Base-by-base conservation (phyloP, 306 rosid species). In the Cercis canadensis region DNA sequence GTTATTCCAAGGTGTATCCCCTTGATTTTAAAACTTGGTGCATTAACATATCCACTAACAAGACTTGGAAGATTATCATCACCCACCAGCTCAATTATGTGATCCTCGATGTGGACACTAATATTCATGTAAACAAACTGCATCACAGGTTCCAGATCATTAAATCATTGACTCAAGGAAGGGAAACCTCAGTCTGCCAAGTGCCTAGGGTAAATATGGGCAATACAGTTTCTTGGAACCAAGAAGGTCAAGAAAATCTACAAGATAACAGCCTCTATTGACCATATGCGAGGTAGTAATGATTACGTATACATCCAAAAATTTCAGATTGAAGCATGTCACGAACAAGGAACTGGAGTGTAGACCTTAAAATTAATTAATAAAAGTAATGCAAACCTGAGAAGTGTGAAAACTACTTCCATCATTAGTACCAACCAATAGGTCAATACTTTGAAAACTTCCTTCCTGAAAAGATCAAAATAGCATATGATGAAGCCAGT, bases 121-220 rank as follows among this genome's bases (percentile, higher is more conserved):
- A 93, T 78, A 77, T 81, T 83, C 96, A 93, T 93, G 90, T 84
- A 82, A 40, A 83, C 82, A 78, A 76, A 85, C 98, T 93, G 97
- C 94, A 81, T 46, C 57, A 72, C 13, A 77, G 50, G 67, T 62
- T 67, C 70, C 73, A 73, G 63, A 50, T 78, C 73, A 85, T 62
- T 57, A 65, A 75, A 53, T 54, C 51, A 44, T 41, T 69, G 16
- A 18, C 55, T 54, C 47, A 62, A 6, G 53, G 39, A 12, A 54
- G 47, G 37, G 56, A 16, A 57, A 73, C 32, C n/a, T 54, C 60
- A 45, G 14, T 58, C 47, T 31, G 11, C 62, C 75, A 60, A 31
- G 54, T 12, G 55, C 32, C 59, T 29, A 60, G 17, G 49, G 37
- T 69, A 34, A 49, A 46, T 55, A 10, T 5, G 50, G 46, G 61